A percentile compares a stretch with the other conserved stretches of the same genome.
Evolutionary conservation across 2,329 filamentous ascomycete genomes (phyloP).

Genomic region (Pseudogymnoascus sp.): DNA sequence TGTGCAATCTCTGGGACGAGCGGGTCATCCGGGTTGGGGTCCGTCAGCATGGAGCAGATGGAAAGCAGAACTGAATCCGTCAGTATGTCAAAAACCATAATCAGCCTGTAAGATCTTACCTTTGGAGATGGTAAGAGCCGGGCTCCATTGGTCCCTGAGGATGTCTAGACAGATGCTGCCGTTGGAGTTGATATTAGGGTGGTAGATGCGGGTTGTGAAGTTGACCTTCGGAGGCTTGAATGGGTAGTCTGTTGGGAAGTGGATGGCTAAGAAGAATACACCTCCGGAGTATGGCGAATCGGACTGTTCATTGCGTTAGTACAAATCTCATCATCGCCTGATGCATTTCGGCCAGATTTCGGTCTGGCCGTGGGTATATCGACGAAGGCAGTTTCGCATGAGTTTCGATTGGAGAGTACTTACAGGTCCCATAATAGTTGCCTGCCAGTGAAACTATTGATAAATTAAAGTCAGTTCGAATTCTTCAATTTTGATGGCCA

Average conservation of each 20-base stretch:
- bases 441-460: constrained; percentile 96
- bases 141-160: constrained; percentile 97
- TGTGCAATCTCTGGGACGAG: constrained; percentile 98
- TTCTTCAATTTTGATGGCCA: constrained; percentile 1
- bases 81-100: constrained; percentile 1
- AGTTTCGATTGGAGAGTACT: constrained; percentile 38
- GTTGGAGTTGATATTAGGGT: constrained; percentile 99
- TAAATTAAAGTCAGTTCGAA: constrained; percentile 28
- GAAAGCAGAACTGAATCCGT: constrained; percentile 71
- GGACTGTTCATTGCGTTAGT: constrained; percentile 45
- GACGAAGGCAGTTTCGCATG: neutral
- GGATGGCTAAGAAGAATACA: constrained; percentile 97
- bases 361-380: neutral
- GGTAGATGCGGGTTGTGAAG: constrained; percentile 99
- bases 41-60: constrained; percentile 99
- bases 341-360: neutral
- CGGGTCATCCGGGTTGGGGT: constrained; percentile 98
- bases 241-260: constrained; percentile 99
- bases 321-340: constrained; percentile 4
- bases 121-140: constrained; percentile 96
- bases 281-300: constrained; percentile 97
- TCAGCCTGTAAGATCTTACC: constrained; percentile 47
- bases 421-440: constrained; percentile 99
- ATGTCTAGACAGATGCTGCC: constrained; percentile 99
- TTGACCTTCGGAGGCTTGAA: constrained; percentile 99